A percentile compares a stretch with the other conserved stretches of the same genome.
Evolutionary conservation across 2,329 filamentous ascomycete genomes (phyloP).

Genomic region (Cercospora berteroae): DNA sequence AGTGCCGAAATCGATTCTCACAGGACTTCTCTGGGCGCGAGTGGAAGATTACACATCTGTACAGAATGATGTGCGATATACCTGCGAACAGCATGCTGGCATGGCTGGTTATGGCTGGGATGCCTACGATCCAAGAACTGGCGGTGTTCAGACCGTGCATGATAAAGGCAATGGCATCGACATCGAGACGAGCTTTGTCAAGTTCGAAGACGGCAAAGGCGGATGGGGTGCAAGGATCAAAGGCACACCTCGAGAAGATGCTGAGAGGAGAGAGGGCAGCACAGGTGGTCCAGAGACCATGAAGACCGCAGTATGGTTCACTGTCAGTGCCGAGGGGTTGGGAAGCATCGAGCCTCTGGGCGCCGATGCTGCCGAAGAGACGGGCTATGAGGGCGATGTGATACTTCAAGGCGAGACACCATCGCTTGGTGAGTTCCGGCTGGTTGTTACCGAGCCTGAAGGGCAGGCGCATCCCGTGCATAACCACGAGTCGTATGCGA

Average conservation of each 20-base stretch:
- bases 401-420: slow-evolving; percentile 67
- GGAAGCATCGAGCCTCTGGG: slow-evolving; percentile 63
- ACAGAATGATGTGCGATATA: slow-evolving; percentile 80
- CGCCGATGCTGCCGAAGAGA: slow-evolving; percentile 54
- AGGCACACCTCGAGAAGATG: slow-evolving; percentile 71
- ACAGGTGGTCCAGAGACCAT: slow-evolving; percentile 47
- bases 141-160: slow-evolving; percentile 85
- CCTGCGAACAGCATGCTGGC: slow-evolving; percentile 90
- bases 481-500: slow-evolving; percentile 62
- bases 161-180: slow-evolving; percentile 86
- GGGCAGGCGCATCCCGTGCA: slow-evolving; percentile 59
- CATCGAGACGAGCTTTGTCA: slow-evolving; percentile 89
- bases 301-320: slow-evolving; percentile 78
- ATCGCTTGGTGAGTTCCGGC: slow-evolving; percentile 73
- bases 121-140: slow-evolving; percentile 85
- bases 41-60: slow-evolving; percentile 75
- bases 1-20: slow-evolving; percentile 74
- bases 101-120: slow-evolving; percentile 98
- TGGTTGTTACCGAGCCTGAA: slow-evolving; percentile 72
- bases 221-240: slow-evolving; percentile 90
- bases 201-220: slow-evolving; percentile 71
- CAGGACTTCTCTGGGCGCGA: slow-evolving; percentile 84
- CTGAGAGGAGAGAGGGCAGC: slow-evolving; percentile 40
- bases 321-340: slow-evolving; percentile 74
- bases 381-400: slow-evolving; percentile 61